Conservation (phyloP, 2,329 filamentous ascomycete species). For the Botryotinia narcissicola region DNA sequence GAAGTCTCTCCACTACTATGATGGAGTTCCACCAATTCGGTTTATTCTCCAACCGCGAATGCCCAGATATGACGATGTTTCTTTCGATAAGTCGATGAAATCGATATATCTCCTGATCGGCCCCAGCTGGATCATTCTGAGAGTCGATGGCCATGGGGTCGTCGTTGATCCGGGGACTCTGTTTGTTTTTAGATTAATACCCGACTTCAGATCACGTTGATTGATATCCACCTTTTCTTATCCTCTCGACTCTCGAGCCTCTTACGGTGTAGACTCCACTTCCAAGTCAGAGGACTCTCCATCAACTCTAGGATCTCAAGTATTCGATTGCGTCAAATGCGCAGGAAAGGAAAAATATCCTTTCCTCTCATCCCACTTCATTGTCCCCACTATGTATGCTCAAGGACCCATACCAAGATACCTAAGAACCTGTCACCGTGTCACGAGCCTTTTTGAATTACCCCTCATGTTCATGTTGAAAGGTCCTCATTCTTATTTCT, state of each 20-base stretch:
- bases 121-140: slow-evolving; percentile 3
- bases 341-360: background rate
- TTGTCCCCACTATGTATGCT: background rate
- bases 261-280: slow-evolving; percentile 5
- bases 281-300: slow-evolving; percentile 6
- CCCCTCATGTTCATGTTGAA: slow-evolving; percentile 13
- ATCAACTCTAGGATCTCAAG: background rate
- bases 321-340: slow-evolving; percentile 16
- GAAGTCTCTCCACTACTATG: background rate
- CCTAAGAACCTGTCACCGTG: background rate
- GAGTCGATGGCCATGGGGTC: background rate
- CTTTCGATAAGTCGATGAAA: background rate
- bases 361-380: background rate
- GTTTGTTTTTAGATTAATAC: background rate
- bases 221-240: background rate
- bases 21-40: background rate
- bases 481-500: background rate
- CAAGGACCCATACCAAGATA: background rate
- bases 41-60: slow-evolving; percentile 3
- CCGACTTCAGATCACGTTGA: background rate
- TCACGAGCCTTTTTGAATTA: slow-evolving; percentile 5
- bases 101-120: slow-evolving; percentile 4
- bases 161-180: background rate
- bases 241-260: background rate
- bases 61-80: slow-evolving; percentile 1